Conservation (phyloP, 192 early-diverging fungal species). For the Umbelopsis ramanniana region DNA sequence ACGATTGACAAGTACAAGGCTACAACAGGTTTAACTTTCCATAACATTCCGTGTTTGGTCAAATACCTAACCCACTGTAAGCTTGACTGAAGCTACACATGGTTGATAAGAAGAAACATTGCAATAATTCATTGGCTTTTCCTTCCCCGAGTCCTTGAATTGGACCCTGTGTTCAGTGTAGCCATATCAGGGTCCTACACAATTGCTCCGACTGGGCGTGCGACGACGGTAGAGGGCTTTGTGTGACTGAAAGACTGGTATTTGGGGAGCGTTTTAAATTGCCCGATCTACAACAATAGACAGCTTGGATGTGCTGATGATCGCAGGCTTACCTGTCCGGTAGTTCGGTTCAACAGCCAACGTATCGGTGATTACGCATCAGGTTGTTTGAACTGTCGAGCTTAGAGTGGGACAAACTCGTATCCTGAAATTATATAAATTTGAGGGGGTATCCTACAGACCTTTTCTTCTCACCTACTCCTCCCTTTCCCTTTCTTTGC, state of each 20-base stretch:
- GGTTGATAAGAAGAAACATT: no score
- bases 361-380: background rate
- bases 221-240: background rate
- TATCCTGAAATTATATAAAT: constrained; percentile 4
- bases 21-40: no score
- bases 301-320: no score
- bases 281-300: background rate
- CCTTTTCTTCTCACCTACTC: background rate
- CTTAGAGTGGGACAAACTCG: no score
- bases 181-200: background rate
- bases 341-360: no score
- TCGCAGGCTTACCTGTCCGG: no score
- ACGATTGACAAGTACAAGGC: no score
- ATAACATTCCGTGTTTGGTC: no score
- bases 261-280: background rate
- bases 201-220: background rate
- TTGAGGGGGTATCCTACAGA: background rate
- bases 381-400: background rate
- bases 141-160: no score
- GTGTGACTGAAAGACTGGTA: background rate
- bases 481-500: background rate
- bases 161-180: background rate
- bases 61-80: no score
- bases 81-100: no score
- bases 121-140: no score